These are phyloP conservation scores for Fabrea salina DNA, from an alignment of 169 alveolate genomes.

Conservation along the genomic window DNA sequence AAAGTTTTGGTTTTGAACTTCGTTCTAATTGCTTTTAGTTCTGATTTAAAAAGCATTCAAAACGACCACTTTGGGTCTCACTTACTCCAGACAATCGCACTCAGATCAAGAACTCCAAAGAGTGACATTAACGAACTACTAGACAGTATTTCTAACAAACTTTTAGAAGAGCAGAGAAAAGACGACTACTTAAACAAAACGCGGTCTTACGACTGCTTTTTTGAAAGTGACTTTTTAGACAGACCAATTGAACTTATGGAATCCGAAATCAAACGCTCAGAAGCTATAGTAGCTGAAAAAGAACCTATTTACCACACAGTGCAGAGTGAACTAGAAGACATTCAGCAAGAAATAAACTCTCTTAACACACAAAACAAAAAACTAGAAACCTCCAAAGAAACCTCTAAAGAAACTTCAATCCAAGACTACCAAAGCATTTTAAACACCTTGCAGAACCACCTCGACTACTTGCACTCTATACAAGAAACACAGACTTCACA, in stretches of 20 bases:
- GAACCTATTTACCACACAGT: not conserved
- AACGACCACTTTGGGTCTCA: no score
- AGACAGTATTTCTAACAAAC: not conserved
- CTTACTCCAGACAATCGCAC: no score
- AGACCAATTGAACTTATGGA: slow-evolving; percentile 15
- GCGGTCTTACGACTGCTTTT: not conserved
- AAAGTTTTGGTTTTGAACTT: no score
- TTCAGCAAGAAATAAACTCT: not conserved
- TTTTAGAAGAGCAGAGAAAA: not conserved
- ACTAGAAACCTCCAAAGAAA: not conserved
- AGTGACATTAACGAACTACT: not conserved
- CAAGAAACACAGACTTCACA: not conserved
- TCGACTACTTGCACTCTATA: not conserved
- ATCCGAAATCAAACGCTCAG: not conserved
- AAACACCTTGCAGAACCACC: not conserved
- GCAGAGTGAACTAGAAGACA: not conserved
- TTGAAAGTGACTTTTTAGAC: not conserved
- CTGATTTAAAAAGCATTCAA: no score
- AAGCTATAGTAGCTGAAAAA: not conserved
- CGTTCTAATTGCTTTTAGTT: no score
- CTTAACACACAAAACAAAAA: not conserved
- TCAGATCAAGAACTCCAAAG: no score
- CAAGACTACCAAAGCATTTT: not conserved
- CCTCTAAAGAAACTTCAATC: no score
- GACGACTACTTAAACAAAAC: not conserved